Evolutionary conservation across 305 asterid species (phyloP), one percentile per base, ranked within the genome.

Genomic region (Solanum hybrid): DNA sequence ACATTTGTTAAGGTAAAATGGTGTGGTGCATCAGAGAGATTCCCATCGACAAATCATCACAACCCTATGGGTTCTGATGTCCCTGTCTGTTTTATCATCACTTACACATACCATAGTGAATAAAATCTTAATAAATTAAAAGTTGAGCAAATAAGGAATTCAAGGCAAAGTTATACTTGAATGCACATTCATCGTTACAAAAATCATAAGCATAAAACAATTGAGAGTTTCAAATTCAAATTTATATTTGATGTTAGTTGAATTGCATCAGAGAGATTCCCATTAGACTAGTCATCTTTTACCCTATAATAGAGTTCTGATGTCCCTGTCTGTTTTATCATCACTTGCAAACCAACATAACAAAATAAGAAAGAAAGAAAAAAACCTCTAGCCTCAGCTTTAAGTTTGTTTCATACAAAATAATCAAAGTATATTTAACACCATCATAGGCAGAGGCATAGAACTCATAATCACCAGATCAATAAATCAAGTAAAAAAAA

Each of bases 191-290:
- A 9, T 78, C 29, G 12, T 6, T 78, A 35, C 85, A 35, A 35
- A 78, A 76, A 38, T 19, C 10, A 36, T 6, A 0, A 37, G 56
- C 27, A 37, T 12, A 37, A 79, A 35, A n/a, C 19, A 1, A 71
- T 6, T 4, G 3, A 60, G 17, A 4, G 15, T 10, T 69, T 69
- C 6, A 7, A 24, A 7, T 26, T 26, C 34, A 71, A 2, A 64
- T 64, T 64, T 2, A 56, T 4, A n/a, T 6, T 37, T 79, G 4
- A 38, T 3, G 4, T 24, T 24, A 45, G 10, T 0, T 51, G 38
- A 51, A 84, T 17, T 87, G 95, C 95, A 94, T 94, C 95, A 91
- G 94, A 93, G 96, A 94, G 95, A 93, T 94, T 94, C 95, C 96
- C 95, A 94, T 91, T 92, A 92, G 94, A 84, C 87, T 72, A 91